A percentile compares a stretch with the other conserved stretches of the same genome.
These are phyloP conservation scores for Panicum hallii DNA, from an alignment of 202 grass and related monocot genomes.

Conservation along the genomic window DNA sequence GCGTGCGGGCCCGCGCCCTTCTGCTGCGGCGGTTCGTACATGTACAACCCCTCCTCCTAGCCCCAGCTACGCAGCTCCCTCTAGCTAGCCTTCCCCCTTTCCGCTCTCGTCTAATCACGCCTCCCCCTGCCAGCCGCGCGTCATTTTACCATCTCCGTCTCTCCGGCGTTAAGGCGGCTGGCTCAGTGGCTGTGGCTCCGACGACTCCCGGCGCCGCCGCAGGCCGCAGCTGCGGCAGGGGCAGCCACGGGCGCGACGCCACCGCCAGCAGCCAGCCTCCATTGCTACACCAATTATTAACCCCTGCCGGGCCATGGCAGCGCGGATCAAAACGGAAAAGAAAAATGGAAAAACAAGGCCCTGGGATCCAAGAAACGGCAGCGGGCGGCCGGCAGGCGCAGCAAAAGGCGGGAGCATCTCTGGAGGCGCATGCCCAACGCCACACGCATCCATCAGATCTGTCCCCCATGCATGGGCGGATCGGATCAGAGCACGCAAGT, in stretches of 20 bases:
- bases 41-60: background rate
- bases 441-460: conserved; percentile 48
- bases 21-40: conserved; percentile 40
- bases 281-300: conserved; percentile 10
- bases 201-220: background rate
- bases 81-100: conserved; percentile 13
- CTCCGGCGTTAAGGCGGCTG: conserved; percentile 11
- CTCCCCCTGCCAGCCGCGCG: background rate
- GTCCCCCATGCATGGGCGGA: conserved; percentile 39
- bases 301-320: background rate
- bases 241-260: background rate
- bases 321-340: background rate
- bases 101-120: conserved; percentile 38
- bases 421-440: background rate
- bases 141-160: conserved; percentile 12
- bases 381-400: background rate
- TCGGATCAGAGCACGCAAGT: background rate
- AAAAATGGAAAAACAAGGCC: background rate
- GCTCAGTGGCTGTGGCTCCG: no score
- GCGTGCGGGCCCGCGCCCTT: conserved; percentile 6
- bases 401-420: conserved; percentile 19
- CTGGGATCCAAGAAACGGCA: conserved; percentile 34
- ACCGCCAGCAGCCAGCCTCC: background rate
- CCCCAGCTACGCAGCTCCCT: background rate
- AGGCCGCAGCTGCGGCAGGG: background rate